phyloP scores from a whole-genome alignment of 768 basidiomycete species.

The Omphalotus guepiniiformis region DNA sequence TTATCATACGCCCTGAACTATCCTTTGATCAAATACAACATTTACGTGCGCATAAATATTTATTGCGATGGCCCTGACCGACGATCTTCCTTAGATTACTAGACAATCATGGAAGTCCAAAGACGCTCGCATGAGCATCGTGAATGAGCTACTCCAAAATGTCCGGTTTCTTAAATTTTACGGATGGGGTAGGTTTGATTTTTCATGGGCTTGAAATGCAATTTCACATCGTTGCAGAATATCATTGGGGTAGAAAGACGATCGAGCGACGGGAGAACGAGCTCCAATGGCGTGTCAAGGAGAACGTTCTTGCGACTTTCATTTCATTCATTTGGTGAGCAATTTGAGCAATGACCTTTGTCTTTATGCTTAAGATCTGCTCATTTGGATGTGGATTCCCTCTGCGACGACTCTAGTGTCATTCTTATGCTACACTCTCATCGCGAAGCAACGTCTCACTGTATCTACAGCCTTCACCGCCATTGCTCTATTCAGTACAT shows the following conservation, averaged over 20 bases:
- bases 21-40: conserved; percentile 61
- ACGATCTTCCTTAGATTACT: conserved; percentile 39
- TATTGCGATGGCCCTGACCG: conserved; percentile 2
- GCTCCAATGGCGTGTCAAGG: conserved; percentile 62
- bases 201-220: not conserved
- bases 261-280: conserved; percentile 55
- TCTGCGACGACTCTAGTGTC: conserved; percentile 61
- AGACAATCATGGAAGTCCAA: conserved; percentile 56
- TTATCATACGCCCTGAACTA: conserved; percentile 62
- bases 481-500: conserved; percentile 68
- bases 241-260: conserved; percentile 55
- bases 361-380: not conserved
- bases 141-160: conserved; percentile 75
- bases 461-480: conserved; percentile 82
- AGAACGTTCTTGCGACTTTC: conserved; percentile 54
- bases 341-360: conserved; percentile 1
- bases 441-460: conserved; percentile 62
- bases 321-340: conserved; percentile 67
- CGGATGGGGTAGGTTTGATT: conserved; percentile 55
- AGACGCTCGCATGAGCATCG: conserved; percentile 64
- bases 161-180: conserved; percentile 73
- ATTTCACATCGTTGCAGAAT: conserved; percentile 33
- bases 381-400: conserved; percentile 61
- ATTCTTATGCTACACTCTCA: conserved; percentile 63
- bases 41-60: conserved; percentile 42